phyloP scores from a whole-genome alignment of 2,329 filamentous ascomycete genomes.

The Ceratocystis albifundus region DNA sequence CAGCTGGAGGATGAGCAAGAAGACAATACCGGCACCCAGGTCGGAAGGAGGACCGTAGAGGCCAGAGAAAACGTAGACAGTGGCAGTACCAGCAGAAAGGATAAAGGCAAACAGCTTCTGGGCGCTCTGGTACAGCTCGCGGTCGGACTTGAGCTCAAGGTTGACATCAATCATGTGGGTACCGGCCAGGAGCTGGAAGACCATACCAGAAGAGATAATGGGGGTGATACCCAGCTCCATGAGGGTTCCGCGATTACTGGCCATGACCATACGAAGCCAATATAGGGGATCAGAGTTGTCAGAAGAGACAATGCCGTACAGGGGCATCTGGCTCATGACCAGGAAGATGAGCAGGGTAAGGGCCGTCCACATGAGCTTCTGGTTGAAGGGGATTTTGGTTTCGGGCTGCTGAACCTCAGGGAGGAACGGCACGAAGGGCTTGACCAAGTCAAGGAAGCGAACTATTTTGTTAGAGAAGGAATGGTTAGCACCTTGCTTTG shows the following conservation, averaged over 20 bases:
- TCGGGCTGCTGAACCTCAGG: slow-evolving; percentile 98
- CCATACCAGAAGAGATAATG: slow-evolving; percentile 99
- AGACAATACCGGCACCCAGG: slow-evolving; percentile 94
- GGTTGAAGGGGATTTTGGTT: slow-evolving; percentile 98
- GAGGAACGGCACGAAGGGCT: slow-evolving; percentile 98
- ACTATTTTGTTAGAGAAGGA: slow-evolving; percentile 43
- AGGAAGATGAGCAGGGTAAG: slow-evolving; percentile 95
- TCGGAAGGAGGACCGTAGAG: slow-evolving; percentile 95
- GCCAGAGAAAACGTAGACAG: slow-evolving; percentile 95
- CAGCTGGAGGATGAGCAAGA: slow-evolving; percentile 94
- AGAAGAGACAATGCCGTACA: slow-evolving; percentile 98
- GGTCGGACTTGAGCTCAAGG: slow-evolving; percentile 98
- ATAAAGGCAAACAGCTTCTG: slow-evolving; percentile 99
- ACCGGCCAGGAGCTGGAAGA: slow-evolving; percentile 98
- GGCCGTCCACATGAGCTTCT: slow-evolving; percentile 92
- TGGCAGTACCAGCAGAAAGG: slow-evolving; percentile 91
- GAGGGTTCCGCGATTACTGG: slow-evolving; percentile 90
- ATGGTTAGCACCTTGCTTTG: slow-evolving; percentile 12
- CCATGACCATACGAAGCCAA: slow-evolving; percentile 99
- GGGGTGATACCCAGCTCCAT: slow-evolving; percentile 97
- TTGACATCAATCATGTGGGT: slow-evolving; percentile 99
- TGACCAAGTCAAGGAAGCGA: slow-evolving; percentile 98
- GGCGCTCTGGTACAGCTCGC: slow-evolving; percentile 98
- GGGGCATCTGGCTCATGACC: slow-evolving; percentile 99
- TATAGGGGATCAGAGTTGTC: slow-evolving; percentile 97